Percentiles rank a stretch among this genome's conserved stretches.
Evolutionary conservation across 1,139 yeast species (phyloP).

Genomic region (Yarrowia galli): DNA sequence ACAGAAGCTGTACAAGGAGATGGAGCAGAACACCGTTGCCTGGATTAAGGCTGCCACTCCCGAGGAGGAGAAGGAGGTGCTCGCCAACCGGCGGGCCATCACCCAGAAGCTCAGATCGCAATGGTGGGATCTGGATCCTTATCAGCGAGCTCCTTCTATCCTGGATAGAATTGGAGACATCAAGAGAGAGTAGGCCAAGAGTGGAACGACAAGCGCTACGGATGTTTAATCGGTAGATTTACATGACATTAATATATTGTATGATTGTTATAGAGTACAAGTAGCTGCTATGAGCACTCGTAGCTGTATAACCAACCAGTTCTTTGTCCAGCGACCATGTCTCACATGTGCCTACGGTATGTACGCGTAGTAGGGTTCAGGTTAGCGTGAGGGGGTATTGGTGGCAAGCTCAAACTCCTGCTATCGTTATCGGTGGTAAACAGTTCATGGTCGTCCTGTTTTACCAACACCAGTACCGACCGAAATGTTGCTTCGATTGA

Average conservation of each 20-base stretch:
- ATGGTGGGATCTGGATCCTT: slow-evolving; percentile 72
- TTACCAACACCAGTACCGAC: background rate
- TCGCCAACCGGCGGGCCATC: slow-evolving; percentile 57
- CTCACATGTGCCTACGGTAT: background rate
- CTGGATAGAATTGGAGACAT: slow-evolving; percentile 67
- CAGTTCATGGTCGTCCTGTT: background rate
- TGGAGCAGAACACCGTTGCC: slow-evolving; percentile 63
- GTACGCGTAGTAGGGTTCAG: background rate
- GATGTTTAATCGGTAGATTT: background rate
- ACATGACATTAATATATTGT: slow-evolving; percentile 18
- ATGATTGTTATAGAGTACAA: background rate
- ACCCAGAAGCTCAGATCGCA: slow-evolving; percentile 61
- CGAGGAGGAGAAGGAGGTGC: slow-evolving; percentile 55
- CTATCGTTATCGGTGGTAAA: background rate
- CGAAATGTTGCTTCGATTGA: background rate
- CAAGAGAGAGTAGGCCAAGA: slow-evolving; percentile 40
- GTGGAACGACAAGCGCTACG: background rate
- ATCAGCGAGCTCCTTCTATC: slow-evolving; percentile 69
- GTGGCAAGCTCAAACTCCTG: background rate
- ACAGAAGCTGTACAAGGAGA: slow-evolving; percentile 56
- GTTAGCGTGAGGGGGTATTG: background rate
- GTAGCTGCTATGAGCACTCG: too few relatives aligned
- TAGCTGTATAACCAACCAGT: too few relatives aligned
- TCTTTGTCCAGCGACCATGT: background rate
- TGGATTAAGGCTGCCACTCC: slow-evolving; percentile 66